phyloP scores from a whole-genome alignment of 306 rosid species.

The Quercus wislizeni region DNA sequence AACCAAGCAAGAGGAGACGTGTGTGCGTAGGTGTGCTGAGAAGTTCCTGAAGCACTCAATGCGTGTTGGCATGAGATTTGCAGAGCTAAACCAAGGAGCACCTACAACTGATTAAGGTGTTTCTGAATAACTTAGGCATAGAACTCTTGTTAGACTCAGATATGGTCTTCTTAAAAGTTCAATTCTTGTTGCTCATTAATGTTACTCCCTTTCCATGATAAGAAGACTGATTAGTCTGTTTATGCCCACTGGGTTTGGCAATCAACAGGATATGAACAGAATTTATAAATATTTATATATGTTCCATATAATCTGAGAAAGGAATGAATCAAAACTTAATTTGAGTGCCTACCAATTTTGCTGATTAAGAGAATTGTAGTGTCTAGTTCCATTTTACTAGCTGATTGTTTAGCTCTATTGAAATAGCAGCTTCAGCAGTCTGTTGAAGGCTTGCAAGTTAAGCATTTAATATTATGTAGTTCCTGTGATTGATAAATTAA shows the following conservation, averaged over 20 bases:
- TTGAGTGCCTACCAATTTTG: neutral
- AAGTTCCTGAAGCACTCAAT: slow-evolving; percentile 56
- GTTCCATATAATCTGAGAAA: neutral
- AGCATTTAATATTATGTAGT: neutral
- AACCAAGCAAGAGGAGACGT: slow-evolving; percentile 52
- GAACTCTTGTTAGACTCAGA: neutral
- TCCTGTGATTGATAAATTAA: neutral
- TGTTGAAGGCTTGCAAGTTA: neutral
- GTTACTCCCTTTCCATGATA: neutral
- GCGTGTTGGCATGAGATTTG: slow-evolving; percentile 56
- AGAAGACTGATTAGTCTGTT: neutral
- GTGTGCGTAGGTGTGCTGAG: slow-evolving; percentile 58
- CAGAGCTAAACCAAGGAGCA: slow-evolving; percentile 56
- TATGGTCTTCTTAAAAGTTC: neutral
- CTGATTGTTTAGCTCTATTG: neutral
- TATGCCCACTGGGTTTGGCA: neutral
- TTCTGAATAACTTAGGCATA: neutral
- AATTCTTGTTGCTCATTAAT: neutral
- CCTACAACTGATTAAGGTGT: slow-evolving; percentile 37
- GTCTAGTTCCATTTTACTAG: neutral
- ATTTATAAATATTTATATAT: neutral
- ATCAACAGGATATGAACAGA: neutral
- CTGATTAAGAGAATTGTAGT: neutral
- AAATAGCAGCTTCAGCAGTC: neutral
- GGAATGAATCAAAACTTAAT: neutral